Percentiles rank a stretch among this genome's conserved stretches.
Conservation (phyloP, 2,329 filamentous ascomycete genomes). For the Colletotrichum melonis region DNA sequence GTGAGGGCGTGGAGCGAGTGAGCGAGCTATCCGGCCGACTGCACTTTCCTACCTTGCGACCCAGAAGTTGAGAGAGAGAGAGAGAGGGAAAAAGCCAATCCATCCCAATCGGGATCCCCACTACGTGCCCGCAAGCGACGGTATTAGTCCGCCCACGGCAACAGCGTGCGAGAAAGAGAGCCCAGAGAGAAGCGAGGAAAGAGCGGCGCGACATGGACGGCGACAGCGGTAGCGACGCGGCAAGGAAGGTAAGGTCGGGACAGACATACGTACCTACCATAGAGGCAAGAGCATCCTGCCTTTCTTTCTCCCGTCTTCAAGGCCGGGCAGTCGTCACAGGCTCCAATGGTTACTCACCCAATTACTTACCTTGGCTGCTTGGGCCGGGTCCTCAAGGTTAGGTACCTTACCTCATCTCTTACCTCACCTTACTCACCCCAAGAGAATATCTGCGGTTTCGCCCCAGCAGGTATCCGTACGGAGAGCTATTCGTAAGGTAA, state of each 20-base stretch:
- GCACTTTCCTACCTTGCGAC: neutral
- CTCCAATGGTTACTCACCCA: neutral
- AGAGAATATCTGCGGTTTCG: neutral
- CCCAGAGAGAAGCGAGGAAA: conserved; percentile 22
- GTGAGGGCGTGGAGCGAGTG: conserved; percentile 18
- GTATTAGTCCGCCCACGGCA: conserved; percentile 19
- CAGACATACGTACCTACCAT: too few species aligned
- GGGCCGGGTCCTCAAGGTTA: neutral
- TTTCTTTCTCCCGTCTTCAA: neutral
- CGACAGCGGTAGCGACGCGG: conserved; percentile 26
- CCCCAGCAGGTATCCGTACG: neutral
- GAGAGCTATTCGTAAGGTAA: neutral
- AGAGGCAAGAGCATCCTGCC: neutral
- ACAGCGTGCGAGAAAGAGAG: conserved; percentile 2
- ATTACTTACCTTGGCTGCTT: neutral
- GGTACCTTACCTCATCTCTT: neutral
- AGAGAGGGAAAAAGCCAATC: conserved; percentile 10
- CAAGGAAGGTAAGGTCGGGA: neutral
- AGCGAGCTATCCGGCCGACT: conserved; percentile 34
- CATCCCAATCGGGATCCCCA: conserved; percentile 23
- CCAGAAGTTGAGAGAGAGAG: neutral
- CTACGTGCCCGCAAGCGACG: conserved; percentile 32
- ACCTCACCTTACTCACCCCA: neutral
- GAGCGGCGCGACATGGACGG: conserved; percentile 15
- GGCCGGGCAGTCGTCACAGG: neutral